These are phyloP conservation scores for Claviceps digitariae DNA, from an alignment of 2,329 filamentous ascomycete species.

Conservation along the genomic window DNA sequence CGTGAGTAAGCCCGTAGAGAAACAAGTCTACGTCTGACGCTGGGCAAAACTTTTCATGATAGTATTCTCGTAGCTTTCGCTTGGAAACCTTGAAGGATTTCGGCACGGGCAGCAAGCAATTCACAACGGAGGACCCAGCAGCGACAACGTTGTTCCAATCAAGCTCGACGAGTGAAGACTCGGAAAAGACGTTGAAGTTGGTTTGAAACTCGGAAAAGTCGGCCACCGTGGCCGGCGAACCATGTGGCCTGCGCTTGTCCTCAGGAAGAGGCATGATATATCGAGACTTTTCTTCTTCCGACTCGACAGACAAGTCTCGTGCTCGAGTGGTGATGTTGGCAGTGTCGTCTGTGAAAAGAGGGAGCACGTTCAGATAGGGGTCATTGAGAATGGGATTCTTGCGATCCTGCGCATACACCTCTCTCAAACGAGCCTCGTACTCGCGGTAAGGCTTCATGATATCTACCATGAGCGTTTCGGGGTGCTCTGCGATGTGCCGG, in stretches of 20 bases:
- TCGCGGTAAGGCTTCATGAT: constrained; percentile 53
- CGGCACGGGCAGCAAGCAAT: constrained; percentile 60
- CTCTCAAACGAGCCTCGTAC: constrained; percentile 53
- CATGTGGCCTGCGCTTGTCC: constrained; percentile 46
- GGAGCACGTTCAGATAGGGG: constrained; percentile 48
- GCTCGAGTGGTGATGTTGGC: constrained; percentile 46
- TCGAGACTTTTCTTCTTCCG: constrained; percentile 43
- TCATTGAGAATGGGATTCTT: constrained; percentile 42
- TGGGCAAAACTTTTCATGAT: constrained; percentile 67
- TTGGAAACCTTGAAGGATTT: constrained; percentile 48
- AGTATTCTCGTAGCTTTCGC: constrained; percentile 54
- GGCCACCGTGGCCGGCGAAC: constrained; percentile 53
- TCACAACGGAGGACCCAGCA: constrained; percentile 69
- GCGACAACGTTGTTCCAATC: constrained; percentile 75
- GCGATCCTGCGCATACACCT: constrained; percentile 56
- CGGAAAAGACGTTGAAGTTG: constrained; percentile 73
- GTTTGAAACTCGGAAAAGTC: constrained; percentile 57
- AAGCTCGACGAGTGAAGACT: constrained; percentile 60
- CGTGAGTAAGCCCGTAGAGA: constrained; percentile 64
- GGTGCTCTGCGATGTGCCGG: constrained; percentile 40
- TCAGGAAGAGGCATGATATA: constrained; percentile 58
- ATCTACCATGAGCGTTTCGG: constrained; percentile 38
- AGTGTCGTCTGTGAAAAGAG: constrained; percentile 48
- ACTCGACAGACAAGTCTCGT: constrained; percentile 43
- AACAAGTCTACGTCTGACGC: constrained; percentile 83